These are phyloP conservation scores for Colletotrichum gloeosporioides DNA, from an alignment of 2,329 filamentous ascomycete genomes.

Conservation along the genomic window DNA sequence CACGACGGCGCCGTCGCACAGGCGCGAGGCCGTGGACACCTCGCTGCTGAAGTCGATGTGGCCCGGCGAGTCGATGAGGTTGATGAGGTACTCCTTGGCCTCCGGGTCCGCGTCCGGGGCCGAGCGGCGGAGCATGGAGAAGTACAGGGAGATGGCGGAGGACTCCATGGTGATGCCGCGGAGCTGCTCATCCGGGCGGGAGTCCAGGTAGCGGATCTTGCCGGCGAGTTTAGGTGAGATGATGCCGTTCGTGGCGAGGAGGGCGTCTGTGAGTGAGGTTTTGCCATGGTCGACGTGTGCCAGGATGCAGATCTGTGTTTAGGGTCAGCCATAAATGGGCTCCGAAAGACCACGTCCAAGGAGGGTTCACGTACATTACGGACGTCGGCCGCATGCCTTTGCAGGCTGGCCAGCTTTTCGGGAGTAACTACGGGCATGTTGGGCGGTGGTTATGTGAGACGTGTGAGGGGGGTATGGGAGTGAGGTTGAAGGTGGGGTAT, in stretches of 20 bases:
- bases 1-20: slow-evolving; percentile 94
- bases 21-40: slow-evolving; percentile 90
- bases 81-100: slow-evolving; percentile 91
- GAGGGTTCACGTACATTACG: slow-evolving; percentile 72
- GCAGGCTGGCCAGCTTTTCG: slow-evolving; percentile 88
- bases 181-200: slow-evolving; percentile 91
- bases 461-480: not conserved
- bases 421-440: slow-evolving; percentile 89
- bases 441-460: not conserved
- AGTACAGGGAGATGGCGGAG: slow-evolving; percentile 94
- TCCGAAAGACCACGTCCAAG: slow-evolving; percentile 12
- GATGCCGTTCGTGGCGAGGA: slow-evolving; percentile 98
- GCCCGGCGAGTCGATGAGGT: slow-evolving; percentile 95
- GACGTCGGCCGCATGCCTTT: slow-evolving; percentile 86
- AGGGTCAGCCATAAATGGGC: slow-evolving; percentile 20
- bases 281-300: slow-evolving; percentile 99
- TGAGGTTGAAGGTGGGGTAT: not conserved
- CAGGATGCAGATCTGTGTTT: slow-evolving; percentile 82
- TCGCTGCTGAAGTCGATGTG: slow-evolving; percentile 99
- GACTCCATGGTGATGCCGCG: slow-evolving; percentile 99
- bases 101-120: slow-evolving; percentile 71
- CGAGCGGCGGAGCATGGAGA: slow-evolving; percentile 83
- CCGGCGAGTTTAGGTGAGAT: slow-evolving; percentile 97
- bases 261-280: slow-evolving; percentile 92
- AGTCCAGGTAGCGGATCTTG: slow-evolving; percentile 98